Percentiles rank a stretch among this genome's conserved stretches.
phyloP scores from a whole-genome alignment of 441 rosid species.

The Kokia cookei region DNA sequence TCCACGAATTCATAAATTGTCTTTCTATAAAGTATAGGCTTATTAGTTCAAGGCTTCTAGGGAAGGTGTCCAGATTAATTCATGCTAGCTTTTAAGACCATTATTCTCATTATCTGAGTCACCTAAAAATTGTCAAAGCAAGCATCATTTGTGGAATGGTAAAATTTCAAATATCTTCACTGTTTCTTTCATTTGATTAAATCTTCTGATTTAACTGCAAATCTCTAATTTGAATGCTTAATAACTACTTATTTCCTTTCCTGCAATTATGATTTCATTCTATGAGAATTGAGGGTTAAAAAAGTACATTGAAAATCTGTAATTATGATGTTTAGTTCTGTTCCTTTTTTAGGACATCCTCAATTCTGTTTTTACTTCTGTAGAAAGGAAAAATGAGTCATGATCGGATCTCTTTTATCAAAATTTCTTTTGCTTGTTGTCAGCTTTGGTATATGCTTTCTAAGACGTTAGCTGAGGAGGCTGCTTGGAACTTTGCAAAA shows the following conservation, averaged over 20 bases:
- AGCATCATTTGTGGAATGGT: not conserved
- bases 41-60: not conserved
- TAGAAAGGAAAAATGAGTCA: not conserved
- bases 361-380: not conserved
- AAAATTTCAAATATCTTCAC: not conserved
- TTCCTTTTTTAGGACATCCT: not conserved
- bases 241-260: not conserved
- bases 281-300: not conserved
- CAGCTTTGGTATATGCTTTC: conserved; percentile 32
- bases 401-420: not conserved
- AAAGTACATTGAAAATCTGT: not conserved
- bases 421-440: not conserved
- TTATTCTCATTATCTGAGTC: not conserved
- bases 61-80: not conserved
- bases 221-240: not conserved
- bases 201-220: not conserved
- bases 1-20: not conserved
- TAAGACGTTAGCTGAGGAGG: conserved; percentile 41
- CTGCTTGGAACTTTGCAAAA: conserved; percentile 35
- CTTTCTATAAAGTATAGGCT: not conserved
- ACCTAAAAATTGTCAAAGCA: not conserved
- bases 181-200: not conserved
- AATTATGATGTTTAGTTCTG: not conserved
- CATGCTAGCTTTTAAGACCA: not conserved
- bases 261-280: not conserved